Evolutionary conservation across 495 filamentous ascomycete species (phyloP).

Genomic region (Penicillium samsonianum): DNA sequence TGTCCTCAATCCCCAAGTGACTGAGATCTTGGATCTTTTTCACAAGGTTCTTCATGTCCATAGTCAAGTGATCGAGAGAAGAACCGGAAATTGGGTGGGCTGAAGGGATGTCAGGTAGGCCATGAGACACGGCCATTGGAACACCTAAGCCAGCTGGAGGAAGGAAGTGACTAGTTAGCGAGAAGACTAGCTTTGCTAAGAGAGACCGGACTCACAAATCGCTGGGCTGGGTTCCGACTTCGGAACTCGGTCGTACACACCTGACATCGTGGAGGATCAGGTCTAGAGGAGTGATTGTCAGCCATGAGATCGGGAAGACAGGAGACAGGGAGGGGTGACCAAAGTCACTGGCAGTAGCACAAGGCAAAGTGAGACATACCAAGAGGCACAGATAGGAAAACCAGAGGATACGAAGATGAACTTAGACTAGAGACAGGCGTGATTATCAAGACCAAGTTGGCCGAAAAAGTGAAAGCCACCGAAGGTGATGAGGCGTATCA

Average conservation of each 20-base stretch:
- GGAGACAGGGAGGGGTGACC: neutral
- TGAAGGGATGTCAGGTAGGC: neutral
- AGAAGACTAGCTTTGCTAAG: neutral
- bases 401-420: neutral
- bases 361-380: neutral
- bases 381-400: neutral
- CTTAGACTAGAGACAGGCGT: neutral
- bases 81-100: neutral
- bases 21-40: constrained; percentile 50
- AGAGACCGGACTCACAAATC: neutral
- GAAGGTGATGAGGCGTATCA: neutral
- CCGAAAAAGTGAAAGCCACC: neutral
- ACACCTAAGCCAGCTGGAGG: neutral
- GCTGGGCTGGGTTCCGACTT: neutral
- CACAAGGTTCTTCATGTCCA: constrained; percentile 46
- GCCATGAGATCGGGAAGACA: neutral
- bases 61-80: constrained; percentile 33
- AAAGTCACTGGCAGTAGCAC: neutral
- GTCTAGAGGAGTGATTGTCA: neutral
- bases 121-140: neutral
- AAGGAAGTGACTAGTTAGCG: neutral
- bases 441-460: neutral
- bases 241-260: neutral
- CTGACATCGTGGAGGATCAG: neutral
- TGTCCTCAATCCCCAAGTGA: constrained; percentile 52